Conservation (phyloP, 768 basidiomycete genomes). For the Tylopilus sp. region DNA sequence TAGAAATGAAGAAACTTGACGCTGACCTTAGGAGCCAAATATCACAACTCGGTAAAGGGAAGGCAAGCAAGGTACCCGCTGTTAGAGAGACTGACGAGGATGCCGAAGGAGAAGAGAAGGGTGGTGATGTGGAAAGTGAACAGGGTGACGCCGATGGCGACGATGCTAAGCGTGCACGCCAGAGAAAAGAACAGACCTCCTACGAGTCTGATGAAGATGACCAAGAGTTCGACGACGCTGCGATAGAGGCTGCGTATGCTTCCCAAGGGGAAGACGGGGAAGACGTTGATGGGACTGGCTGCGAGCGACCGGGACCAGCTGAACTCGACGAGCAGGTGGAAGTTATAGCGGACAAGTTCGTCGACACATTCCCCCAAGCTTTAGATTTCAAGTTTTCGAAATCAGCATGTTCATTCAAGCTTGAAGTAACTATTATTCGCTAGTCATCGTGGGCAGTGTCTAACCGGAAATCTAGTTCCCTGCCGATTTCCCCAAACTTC, state of each 20-base stretch:
- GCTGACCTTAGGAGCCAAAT: constrained; percentile 77
- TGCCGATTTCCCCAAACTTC: constrained; percentile 84
- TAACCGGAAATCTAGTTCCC: constrained; percentile 57
- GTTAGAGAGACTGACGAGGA: constrained; percentile 46
- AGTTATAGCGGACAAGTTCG: constrained; percentile 49
- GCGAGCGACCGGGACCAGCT: constrained; percentile 17
- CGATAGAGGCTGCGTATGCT: constrained; percentile 62
- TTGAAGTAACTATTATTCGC: constrained; percentile 64
- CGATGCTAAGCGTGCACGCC: constrained; percentile 67
- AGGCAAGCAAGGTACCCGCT: constrained; percentile 41
- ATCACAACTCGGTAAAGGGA: constrained; percentile 81
- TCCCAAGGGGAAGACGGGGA: constrained; percentile 42
- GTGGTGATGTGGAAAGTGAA: constrained; percentile 71
- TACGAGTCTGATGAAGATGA: constrained; percentile 61
- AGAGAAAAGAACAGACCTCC: constrained; percentile 68
- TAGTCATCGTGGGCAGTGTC: background rate
- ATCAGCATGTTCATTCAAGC: constrained; percentile 67
- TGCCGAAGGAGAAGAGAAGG: constrained; percentile 48
- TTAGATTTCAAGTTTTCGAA: constrained; percentile 71
- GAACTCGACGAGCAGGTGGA: constrained; percentile 42
- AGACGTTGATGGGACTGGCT: constrained; percentile 27
- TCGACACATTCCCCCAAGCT: constrained; percentile 57
- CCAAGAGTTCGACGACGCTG: constrained; percentile 47
- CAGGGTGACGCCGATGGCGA: constrained; percentile 82
- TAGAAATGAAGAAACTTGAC: constrained; percentile 83